Evolutionary conservation across 31 red algal species (phyloP), one percentile per base, ranked within the genome.

Genomic region (Odonthalia washingtoniensis): DNA sequence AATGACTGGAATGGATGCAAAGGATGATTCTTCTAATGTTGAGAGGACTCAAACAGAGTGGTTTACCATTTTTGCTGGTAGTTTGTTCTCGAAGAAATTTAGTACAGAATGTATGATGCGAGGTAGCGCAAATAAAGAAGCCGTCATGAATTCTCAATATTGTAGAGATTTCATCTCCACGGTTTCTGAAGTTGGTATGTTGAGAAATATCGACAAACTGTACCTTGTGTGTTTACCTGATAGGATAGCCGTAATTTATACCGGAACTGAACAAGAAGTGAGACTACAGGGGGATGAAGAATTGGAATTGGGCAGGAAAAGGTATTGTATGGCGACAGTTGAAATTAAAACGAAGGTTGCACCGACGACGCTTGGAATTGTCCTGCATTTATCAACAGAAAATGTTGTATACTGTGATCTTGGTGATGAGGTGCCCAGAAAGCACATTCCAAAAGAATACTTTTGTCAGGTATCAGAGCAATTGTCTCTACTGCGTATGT

Each of bases 111-210:
- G 37, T 0, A 87, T 87, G 83, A 67, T 77, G 52, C 52, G 72
- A 60, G 72, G 83, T 40, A 87, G 34, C 31, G 34, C 33, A 0
- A 77, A 77, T 41, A 72, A 87, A 77, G 16, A 65, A 12, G 49
- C 72, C 14, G 83, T 87, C 1, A 0, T 77, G 0, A n/a, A 2
- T 65, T 41, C 83, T 43, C 49, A 76, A 6, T 24, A 17, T 0
- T 26, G 4, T 2, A 28, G 17, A 26, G n/a, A 28, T 3, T 87
- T 61, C 41, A 49, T 87, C 0, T 6, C 5, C 3, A 46, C 33
- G 9, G 53, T 77, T 4, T 87, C 66, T 67, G 44, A 75, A 33
- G 83, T 77, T 33, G 83, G 83, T 0, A 75, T 77, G 72, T 36
- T 77, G 1, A 72, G 6, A 40, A 24, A 39, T 0, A 87, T 76